A percentile compares a stretch with the other conserved stretches of the same genome.
These are phyloP conservation scores for Colletotrichum somersetense DNA, from an alignment of 2,329 filamentous ascomycete genomes.

Conservation along the genomic window DNA sequence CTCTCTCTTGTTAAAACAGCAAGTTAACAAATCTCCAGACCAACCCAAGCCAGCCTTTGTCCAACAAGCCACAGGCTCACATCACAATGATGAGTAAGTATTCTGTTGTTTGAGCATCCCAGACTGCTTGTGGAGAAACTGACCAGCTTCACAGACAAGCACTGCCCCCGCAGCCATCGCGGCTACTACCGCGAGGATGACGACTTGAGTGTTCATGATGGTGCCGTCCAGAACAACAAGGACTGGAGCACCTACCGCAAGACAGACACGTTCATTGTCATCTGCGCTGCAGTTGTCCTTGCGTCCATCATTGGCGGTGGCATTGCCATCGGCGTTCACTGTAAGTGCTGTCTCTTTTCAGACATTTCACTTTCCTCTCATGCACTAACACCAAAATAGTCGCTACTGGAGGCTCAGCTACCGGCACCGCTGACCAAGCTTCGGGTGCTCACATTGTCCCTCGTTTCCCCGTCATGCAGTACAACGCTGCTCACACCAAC, in stretches of 20 bases:
- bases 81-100: conserved; percentile 28
- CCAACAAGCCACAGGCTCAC: neutral
- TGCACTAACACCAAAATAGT: conserved; percentile 8
- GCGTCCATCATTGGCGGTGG: conserved; percentile 15
- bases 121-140: neutral
- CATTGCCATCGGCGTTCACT: conserved; percentile 9
- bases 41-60: neutral
- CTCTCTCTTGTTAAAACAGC: neutral
- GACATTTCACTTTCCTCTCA: neutral
- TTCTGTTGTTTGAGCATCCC: neutral
- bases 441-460: conserved; percentile 22
- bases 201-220: conserved; percentile 23
- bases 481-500: conserved; percentile 14
- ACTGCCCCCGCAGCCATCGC: conserved; percentile 5
- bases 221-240: conserved; percentile 22
- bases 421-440: neutral
- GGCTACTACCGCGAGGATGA: conserved; percentile 33
- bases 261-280: conserved; percentile 23
- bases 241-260: conserved; percentile 37
- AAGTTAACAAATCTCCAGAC: conserved; percentile 21
- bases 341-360: conserved; percentile 1
- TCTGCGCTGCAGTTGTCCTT: neutral
- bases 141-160: neutral
- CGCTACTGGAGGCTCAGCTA: conserved; percentile 2
- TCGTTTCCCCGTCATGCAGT: conserved; percentile 33